These are phyloP conservation scores for Chalciporus sp. DNA, from an alignment of 1,284 basidiomycete genomes.

Conservation along the genomic window DNA sequence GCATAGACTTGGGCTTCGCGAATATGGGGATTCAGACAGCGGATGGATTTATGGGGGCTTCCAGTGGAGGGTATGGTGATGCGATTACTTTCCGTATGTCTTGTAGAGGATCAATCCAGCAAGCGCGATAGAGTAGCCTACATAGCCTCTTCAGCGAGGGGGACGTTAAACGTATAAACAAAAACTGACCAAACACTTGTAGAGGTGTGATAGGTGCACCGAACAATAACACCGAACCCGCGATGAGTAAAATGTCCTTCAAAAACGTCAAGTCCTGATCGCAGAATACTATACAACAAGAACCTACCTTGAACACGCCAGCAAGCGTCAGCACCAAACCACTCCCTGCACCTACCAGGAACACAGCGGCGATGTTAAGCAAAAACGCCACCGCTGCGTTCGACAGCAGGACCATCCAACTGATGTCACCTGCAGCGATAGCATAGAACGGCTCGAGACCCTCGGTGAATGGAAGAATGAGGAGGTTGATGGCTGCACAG, in stretches of 20 bases:
- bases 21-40: background rate
- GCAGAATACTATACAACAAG: background rate
- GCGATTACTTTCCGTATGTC: slow-evolving; percentile 62
- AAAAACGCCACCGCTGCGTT: slow-evolving; percentile 92
- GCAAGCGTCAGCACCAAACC: slow-evolving; percentile 92
- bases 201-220: slow-evolving; percentile 77
- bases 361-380: slow-evolving; percentile 93
- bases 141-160: slow-evolving; percentile 4
- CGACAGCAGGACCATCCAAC: slow-evolving; percentile 76
- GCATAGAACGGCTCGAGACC: slow-evolving; percentile 84
- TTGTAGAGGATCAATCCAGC: slow-evolving; percentile 81
- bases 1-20: no score
- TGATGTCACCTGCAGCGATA: slow-evolving; percentile 46
- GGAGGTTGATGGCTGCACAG: slow-evolving; percentile 88
- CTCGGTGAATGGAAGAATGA: slow-evolving; percentile 86
- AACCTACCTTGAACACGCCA: slow-evolving; percentile 85
- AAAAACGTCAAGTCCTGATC: slow-evolving; percentile 3
- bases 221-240: slow-evolving; percentile 86
- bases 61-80: background rate
- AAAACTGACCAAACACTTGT: slow-evolving; percentile 78
- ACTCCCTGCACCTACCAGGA: slow-evolving; percentile 87
- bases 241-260: slow-evolving; percentile 92
- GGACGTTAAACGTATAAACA: background rate
- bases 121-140: slow-evolving; percentile 83
- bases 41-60: background rate